Conservation (phyloP, 805 yeast genomes). For the Brettanomyces bruxellensis region DNA sequence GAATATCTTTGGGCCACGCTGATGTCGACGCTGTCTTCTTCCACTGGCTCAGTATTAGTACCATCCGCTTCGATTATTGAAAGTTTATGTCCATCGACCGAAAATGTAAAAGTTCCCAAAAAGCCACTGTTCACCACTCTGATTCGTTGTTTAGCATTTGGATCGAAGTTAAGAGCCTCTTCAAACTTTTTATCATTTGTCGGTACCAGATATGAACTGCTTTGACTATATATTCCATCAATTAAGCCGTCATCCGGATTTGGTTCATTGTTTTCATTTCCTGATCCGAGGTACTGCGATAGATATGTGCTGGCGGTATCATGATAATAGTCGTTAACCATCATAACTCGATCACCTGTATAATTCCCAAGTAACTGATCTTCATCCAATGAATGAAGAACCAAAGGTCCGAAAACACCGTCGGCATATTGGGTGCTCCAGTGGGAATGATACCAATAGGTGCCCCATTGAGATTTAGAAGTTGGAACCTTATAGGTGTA, state of each 20-base stretch:
- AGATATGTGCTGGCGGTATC: slow-evolving; percentile 13
- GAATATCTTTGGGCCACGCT: slow-evolving; percentile 17
- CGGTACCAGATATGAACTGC: slow-evolving; percentile 5
- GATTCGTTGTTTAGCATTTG: slow-evolving; percentile 36
- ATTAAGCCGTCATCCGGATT: slow-evolving; percentile 17
- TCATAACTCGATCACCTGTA: slow-evolving; percentile 37
- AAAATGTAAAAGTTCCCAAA: slow-evolving; percentile 47
- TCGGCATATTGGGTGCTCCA: slow-evolving; percentile 16
- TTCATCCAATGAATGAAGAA: slow-evolving; percentile 12
- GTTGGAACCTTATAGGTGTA: slow-evolving; percentile 12
- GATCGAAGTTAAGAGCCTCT: slow-evolving; percentile 25
- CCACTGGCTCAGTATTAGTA: slow-evolving; percentile 36
- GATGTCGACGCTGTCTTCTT: slow-evolving; percentile 9
- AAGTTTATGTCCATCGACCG: slow-evolving; percentile 43
- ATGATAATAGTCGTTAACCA: slow-evolving; percentile 44
- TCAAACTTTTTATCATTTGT: slow-evolving; percentile 3
- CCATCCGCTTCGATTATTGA: slow-evolving; percentile 56
- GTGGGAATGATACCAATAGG: slow-evolving; percentile 20
- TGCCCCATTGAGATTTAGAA: slow-evolving; percentile 12
- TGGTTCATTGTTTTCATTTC: slow-evolving; percentile 17
- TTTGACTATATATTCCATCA: slow-evolving; percentile 14
- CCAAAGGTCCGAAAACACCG: slow-evolving; percentile 16
- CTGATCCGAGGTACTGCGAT: slow-evolving; percentile 9
- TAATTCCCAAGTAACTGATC: slow-evolving; percentile 23
- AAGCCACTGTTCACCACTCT: slow-evolving; percentile 48